These are phyloP conservation scores for Cryptomeria japonica DNA, from an alignment of 75 land plant species.

Conservation along the genomic window DNA sequence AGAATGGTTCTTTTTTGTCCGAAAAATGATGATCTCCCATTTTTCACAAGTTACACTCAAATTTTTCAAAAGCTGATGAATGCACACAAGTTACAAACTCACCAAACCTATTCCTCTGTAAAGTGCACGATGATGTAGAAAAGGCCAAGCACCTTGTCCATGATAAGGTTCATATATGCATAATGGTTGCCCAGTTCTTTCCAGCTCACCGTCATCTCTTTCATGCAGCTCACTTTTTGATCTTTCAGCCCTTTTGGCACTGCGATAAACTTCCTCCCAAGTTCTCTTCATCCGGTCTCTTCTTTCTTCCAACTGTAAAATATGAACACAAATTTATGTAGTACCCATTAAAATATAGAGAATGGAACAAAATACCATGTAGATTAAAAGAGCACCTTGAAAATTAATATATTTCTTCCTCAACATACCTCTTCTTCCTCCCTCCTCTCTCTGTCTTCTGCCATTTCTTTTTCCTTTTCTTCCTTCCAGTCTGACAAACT, in stretches of 20 bases:
- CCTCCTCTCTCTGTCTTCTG: conserved; percentile 42
- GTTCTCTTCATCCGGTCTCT: conserved; percentile 67
- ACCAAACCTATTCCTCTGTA: conserved; percentile 95
- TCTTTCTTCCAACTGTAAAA: conserved; percentile 82
- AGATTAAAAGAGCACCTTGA: not conserved
- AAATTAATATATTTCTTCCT: not conserved
- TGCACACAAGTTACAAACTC: conserved; percentile 17
- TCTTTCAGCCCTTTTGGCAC: conserved; percentile 79
- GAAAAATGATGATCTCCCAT: not conserved
- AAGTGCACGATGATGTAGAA: conserved; percentile 67
- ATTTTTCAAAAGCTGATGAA: not conserved
- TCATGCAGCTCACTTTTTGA: conserved; percentile 82
- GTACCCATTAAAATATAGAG: not conserved
- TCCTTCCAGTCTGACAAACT: conserved; percentile 57
- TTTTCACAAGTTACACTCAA: not conserved
- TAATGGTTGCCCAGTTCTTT: conserved; percentile 89
- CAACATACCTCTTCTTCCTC: conserved; percentile 82
- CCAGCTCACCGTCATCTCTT: conserved; percentile 89
- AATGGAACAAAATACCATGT: not conserved
- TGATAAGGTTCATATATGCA: conserved; percentile 95
- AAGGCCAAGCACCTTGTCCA: conserved; percentile 94
- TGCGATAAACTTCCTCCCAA: conserved; percentile 93
- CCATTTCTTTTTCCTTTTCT: conserved; percentile 40
- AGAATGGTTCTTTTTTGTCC: not conserved
- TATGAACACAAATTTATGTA: not conserved